Evolutionary conservation across 495 filamentous ascomycete species (phyloP).

Genomic region (Penicillium lagena): DNA sequence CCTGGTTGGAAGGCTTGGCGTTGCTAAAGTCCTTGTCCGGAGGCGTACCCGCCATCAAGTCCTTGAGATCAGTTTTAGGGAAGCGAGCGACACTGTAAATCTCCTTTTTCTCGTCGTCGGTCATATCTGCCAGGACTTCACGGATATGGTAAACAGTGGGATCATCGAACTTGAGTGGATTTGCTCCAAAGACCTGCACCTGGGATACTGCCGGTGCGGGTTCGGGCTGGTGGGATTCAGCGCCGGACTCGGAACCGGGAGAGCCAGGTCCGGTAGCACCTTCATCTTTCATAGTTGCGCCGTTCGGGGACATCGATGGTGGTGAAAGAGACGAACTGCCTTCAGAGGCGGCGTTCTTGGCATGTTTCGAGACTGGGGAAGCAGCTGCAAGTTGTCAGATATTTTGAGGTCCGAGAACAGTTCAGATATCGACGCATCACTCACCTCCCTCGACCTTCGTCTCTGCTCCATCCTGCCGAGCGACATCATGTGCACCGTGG

Average conservation of each 20-base stretch:
- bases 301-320: conserved; percentile 42
- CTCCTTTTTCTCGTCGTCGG: conserved; percentile 71
- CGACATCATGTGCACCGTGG: conserved; percentile 57
- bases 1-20: conserved; percentile 88
- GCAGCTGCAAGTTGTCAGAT: conserved; percentile 21
- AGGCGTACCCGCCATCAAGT: conserved; percentile 79
- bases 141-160: conserved; percentile 93
- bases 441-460: conserved; percentile 54
- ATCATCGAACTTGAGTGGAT: conserved; percentile 87
- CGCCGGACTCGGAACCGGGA: conserved; percentile 53
- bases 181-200: conserved; percentile 79
- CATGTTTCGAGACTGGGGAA: conserved; percentile 42
- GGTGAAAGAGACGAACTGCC: conserved; percentile 56
- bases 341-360: conserved; percentile 49
- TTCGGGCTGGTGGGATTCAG: conserved; percentile 68
- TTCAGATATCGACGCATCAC: conserved; percentile 18
- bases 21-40: conserved; percentile 94
- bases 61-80: conserved; percentile 68
- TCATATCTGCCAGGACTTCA: conserved; percentile 62
- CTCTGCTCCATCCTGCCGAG: conserved; percentile 59
- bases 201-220: conserved; percentile 69
- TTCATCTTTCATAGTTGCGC: conserved; percentile 45
- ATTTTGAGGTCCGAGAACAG: background rate
- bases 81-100: conserved; percentile 84
- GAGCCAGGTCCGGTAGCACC: conserved; percentile 38